Evolutionary conservation across 179 eudicot species (phyloP), one percentile per base, ranked within the genome.

Genomic region (Gypsophila paniculata): DNA sequence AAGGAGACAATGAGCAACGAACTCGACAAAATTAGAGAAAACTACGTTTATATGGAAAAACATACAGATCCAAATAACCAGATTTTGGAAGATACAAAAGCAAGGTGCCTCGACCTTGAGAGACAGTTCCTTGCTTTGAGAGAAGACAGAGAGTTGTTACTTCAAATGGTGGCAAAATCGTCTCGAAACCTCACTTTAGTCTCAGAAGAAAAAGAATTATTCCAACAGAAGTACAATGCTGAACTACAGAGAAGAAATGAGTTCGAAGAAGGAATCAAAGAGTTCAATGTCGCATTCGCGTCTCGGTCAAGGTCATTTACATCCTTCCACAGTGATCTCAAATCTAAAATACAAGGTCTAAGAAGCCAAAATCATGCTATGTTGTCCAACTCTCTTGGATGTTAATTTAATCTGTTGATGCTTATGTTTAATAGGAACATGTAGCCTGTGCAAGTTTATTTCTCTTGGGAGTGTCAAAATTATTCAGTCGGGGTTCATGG

Each of bases 261-360:
- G 58, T 86, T 93, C 0, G 93, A 89, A 76, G 88, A 86, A 51
- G 90, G 84, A 76, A 86, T 93, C 61, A 84, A 86, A 71, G 75
- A 77, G 77, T 88, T 93, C 53, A 79, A 87, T 65, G 54, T 70
- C 63, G 86, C 85, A 42, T 91, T 88, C 61, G 82, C 85, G 23
- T 77, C 82, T 65, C 78, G 90, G 6, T 88, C 86, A 69, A 89
- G 79, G 61, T 85, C 97, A 44, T 61, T 85, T 15, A 60, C 75
- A 76, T 85, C 93, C 55, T 87, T 89, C 65, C 96, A 86, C 48
- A 80, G 72, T 59, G 93, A 88, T 55, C 77, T 91, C 76, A 84
- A 86, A 78, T 81, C 90, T 18, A 86, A 72, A 79, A 36, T 87
- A 39, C 81, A 84, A 69, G 78, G 73, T 49, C 72, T 87, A 68